These are phyloP conservation scores for Pseudonectria foliicola DNA, from an alignment of 2,329 filamentous ascomycete species.

Conservation along the genomic window DNA sequence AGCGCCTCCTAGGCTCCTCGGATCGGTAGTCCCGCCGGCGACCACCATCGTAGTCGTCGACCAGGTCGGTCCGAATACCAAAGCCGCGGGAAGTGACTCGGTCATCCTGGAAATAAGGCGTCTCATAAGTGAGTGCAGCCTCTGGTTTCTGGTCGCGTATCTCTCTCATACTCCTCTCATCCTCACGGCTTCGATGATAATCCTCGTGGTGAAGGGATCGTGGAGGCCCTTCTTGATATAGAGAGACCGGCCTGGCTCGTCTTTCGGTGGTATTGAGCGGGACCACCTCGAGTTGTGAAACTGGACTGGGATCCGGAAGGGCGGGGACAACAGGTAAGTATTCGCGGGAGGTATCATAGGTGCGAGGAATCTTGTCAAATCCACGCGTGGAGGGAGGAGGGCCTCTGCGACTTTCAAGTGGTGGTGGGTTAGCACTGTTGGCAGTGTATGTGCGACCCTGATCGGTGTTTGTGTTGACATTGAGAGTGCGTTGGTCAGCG, in stretches of 20 bases:
- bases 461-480: slow-evolving; percentile 39
- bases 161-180: slow-evolving; percentile 37
- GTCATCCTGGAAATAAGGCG: slow-evolving; percentile 38
- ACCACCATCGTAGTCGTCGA: slow-evolving; percentile 34
- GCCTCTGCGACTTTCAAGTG: slow-evolving; percentile 36
- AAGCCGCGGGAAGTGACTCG: slow-evolving; percentile 42
- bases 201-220: slow-evolving; percentile 40
- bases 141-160: slow-evolving; percentile 35
- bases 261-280: slow-evolving; percentile 14
- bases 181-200: slow-evolving; percentile 41
- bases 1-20: slow-evolving; percentile 23
- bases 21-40: slow-evolving; percentile 25
- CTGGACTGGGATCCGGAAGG: slow-evolving; percentile 27
- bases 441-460: slow-evolving; percentile 35
- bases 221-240: slow-evolving; percentile 44
- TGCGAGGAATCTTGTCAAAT: slow-evolving; percentile 59
- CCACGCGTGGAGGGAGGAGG: slow-evolving; percentile 65
- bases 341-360: slow-evolving; percentile 39
- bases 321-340: slow-evolving; percentile 37
- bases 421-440: slow-evolving; percentile 22
- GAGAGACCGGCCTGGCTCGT: slow-evolving; percentile 40
- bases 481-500: slow-evolving; percentile 39
- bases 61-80: slow-evolving; percentile 40
- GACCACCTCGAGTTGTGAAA: slow-evolving; percentile 13
- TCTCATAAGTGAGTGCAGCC: slow-evolving; percentile 21